Evolutionary conservation across 176 grass and related monocot species (phyloP), one percentile per base, ranked within the genome.

Genomic region (Poa pratensis): DNA sequence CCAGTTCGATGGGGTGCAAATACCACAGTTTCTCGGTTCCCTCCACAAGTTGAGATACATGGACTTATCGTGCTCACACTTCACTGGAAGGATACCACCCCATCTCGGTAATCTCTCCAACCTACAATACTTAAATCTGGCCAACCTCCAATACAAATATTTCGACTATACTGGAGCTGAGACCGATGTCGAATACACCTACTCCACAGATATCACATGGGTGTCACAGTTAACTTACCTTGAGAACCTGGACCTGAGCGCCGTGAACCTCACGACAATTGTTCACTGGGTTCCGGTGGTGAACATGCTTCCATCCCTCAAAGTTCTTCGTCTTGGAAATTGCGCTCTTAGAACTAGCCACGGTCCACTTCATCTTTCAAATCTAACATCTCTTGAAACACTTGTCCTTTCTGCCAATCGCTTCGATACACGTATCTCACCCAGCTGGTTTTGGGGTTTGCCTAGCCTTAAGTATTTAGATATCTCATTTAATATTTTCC

Each of bases 41-140:
- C 69, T 86, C 6, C 49, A 42, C 6, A 72, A 1, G 37, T 32
- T 80, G 23, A 78, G 65, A 18, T 50, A 72, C 7, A 52, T 86
- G 0, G 48, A 80, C 32, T 16, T 86, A 51, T 23, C 20, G 7
- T 0, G 0, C 4, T 19, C 64, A 35, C 0, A 0, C 23, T 77
- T 86, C 2, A 42, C 0, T 49, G 83, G 83, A 7, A 55, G 3
- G 4, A 52, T 90, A 23, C 83, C 88, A 34, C 88, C 64, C 0
- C 52, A 49, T 1, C 57, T 81, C 3, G 76, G 77, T n/a, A 90
- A 86, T 50, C 79, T 90, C 59, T 81, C 83, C 5, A 58, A 81
- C 7, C 6, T 90, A 7, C 12, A 6, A 22, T 76, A 51, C 59
- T 59, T 90, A 48, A 79, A 78, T 8, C 42, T 43, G n/a, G n/a